These are phyloP conservation scores for Botrytis hyacinthi DNA, from an alignment of 2,329 filamentous ascomycete genomes.

Conservation along the genomic window DNA sequence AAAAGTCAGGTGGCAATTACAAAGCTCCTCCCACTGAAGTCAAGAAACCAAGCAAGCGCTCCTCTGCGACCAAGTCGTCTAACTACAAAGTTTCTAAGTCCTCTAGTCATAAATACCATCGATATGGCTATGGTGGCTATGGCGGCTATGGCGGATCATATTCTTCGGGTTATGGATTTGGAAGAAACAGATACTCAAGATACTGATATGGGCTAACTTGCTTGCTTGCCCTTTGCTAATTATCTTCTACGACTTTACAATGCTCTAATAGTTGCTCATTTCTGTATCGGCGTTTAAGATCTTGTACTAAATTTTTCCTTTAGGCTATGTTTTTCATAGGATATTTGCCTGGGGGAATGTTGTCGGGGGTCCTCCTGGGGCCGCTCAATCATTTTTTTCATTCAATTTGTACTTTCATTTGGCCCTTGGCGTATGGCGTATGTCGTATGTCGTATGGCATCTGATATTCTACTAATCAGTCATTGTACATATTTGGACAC, in stretches of 20 bases:
- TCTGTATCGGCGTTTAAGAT: rapidly evolving
- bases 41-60: neutral
- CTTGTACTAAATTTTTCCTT: neutral
- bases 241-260: too few relatives aligned
- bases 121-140: neutral
- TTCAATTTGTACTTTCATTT: too few relatives aligned
- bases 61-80: neutral
- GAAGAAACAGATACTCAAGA: neutral
- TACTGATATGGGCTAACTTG: neutral
- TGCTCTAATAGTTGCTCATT: neutral
- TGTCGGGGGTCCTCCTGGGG: too few relatives aligned
- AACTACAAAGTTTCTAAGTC: neutral
- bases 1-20: conserved; percentile 7
- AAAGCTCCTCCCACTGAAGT: neutral
- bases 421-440: too few relatives aligned
- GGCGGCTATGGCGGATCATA: neutral
- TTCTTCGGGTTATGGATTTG: neutral
- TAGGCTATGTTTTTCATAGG: neutral
- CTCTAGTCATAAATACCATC: neutral
- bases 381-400: too few relatives aligned
- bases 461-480: neutral
- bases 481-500: neutral
- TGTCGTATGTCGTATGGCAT: neutral
- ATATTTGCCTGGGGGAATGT: neutral
- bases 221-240: neutral